phyloP scores from a whole-genome alignment of 345 rosid species.

The Euclidium syriacum region DNA sequence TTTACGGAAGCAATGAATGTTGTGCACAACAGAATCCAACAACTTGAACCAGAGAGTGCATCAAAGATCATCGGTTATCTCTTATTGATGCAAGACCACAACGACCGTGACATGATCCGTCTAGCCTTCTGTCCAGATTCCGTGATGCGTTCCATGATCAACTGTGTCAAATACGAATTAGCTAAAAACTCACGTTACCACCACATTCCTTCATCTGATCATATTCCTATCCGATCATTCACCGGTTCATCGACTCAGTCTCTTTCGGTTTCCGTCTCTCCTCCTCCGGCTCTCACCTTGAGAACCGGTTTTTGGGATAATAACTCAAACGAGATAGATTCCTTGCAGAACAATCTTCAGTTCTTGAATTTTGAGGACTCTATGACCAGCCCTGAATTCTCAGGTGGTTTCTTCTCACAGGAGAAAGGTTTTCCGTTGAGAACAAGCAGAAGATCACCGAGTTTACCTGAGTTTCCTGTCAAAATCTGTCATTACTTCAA shows the following conservation, averaged over 20 bases:
- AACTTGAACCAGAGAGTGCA: conserved; percentile 79
- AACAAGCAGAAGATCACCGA: conserved; percentile 64
- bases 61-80: conserved; percentile 76
- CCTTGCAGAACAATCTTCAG: conserved; percentile 32
- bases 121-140: conserved; percentile 78
- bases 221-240: not conserved
- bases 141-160: conserved; percentile 49
- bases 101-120: conserved; percentile 80
- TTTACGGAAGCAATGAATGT: conserved; percentile 70
- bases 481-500: conserved; percentile 83
- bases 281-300: conserved; percentile 15
- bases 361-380: conserved; percentile 37
- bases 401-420: conserved; percentile 38
- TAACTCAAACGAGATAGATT: conserved; percentile 38
- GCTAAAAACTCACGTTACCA: conserved; percentile 17
- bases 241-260: not conserved
- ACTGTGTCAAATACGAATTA: conserved; percentile 58
- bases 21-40: conserved; percentile 74
- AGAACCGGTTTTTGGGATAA: conserved; percentile 54
- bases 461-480: conserved; percentile 79
- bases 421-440: conserved; percentile 45
- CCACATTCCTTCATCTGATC: conserved; percentile 36
- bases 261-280: conserved; percentile 6
- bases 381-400: conserved; percentile 38
- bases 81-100: conserved; percentile 66